Conservation (phyloP, 352 stramenopile species). For the Globisporangium recalcitrans region DNA sequence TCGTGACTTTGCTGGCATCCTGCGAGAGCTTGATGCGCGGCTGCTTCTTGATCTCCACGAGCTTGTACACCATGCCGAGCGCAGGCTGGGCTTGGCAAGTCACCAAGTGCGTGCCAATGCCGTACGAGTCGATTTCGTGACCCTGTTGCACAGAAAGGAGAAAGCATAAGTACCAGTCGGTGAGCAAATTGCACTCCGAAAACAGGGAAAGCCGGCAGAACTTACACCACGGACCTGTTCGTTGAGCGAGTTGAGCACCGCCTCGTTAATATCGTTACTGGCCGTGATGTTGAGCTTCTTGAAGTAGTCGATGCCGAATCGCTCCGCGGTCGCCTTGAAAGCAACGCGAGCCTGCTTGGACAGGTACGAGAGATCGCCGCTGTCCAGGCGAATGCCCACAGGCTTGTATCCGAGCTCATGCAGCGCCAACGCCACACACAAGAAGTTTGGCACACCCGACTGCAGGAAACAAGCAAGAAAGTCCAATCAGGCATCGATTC, state of each 20-base stretch:
- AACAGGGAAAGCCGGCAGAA: conserved; percentile 13
- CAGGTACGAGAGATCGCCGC: conserved; percentile 96
- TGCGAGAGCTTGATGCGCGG: conserved; percentile 98
- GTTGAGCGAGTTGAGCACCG: conserved; percentile 92
- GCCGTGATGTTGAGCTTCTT: conserved; percentile 91
- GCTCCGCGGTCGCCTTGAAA: conserved; percentile 48
- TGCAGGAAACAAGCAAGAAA: conserved; percentile 18
- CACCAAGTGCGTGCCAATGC: conserved; percentile 94
- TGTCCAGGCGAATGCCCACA: conserved; percentile 95
- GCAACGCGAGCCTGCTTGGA: conserved; percentile 80
- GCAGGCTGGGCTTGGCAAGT: conserved; percentile 98
- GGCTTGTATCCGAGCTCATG: conserved; percentile 88
- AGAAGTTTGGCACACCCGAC: conserved; percentile 96
- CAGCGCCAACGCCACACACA: conserved; percentile 93
- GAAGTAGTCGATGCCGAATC: conserved; percentile 73
- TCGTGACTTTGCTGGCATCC: conserved; percentile 95
- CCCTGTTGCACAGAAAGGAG: conserved; percentile 37
- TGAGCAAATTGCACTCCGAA: neutral
- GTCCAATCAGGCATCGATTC: neutral
- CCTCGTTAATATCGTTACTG: conserved; percentile 99
- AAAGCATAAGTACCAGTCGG: conserved; percentile 2
- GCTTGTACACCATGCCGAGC: conserved; percentile 99
- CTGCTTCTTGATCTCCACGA: conserved; percentile 95
- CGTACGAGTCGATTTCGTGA: conserved; percentile 95
- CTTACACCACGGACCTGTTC: conserved; percentile 68